Evolutionary conservation across 495 filamentous ascomycete species (phyloP).

Genomic region (Trichoderma virens): DNA sequence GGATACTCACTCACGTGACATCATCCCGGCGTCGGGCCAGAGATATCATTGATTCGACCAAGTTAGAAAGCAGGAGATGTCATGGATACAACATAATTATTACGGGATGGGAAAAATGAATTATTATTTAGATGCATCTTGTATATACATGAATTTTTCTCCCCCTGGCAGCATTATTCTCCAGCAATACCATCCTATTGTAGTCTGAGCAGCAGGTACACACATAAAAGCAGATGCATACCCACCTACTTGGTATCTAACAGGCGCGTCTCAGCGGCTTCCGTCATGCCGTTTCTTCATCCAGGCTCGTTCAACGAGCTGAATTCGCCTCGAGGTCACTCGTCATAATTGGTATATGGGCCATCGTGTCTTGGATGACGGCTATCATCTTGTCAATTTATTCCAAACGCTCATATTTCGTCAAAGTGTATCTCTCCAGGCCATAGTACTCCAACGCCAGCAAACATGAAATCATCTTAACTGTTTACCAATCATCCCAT

Average conservation of each 20-base stretch:
- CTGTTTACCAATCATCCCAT: constrained; percentile 57
- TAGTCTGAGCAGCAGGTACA: neutral
- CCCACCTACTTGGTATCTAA: neutral
- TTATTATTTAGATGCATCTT: neutral
- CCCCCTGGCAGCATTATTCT: neutral
- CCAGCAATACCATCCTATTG: neutral
- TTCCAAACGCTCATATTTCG: constrained; percentile 8
- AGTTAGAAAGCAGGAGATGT: neutral
- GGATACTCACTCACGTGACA: constrained; percentile 16
- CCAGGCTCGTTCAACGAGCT: neutral
- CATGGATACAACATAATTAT: neutral
- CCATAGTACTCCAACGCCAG: constrained; percentile 4
- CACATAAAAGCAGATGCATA: neutral
- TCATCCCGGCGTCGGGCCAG: neutral
- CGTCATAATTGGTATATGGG: neutral
- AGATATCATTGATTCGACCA: neutral
- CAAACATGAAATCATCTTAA: neutral
- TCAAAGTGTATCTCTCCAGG: constrained; percentile 10
- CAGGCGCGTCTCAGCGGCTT: too few species aligned
- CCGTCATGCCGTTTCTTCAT: too few species aligned
- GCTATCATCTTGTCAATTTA: neutral
- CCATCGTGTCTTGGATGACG: neutral
- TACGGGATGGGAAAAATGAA: neutral
- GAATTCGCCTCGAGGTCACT: neutral
- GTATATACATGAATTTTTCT: neutral